Evolutionary conservation across 2,329 filamentous ascomycete genomes (phyloP), one percentile per base, ranked within the genome.

Genomic region (Claviceps arundinis): DNA sequence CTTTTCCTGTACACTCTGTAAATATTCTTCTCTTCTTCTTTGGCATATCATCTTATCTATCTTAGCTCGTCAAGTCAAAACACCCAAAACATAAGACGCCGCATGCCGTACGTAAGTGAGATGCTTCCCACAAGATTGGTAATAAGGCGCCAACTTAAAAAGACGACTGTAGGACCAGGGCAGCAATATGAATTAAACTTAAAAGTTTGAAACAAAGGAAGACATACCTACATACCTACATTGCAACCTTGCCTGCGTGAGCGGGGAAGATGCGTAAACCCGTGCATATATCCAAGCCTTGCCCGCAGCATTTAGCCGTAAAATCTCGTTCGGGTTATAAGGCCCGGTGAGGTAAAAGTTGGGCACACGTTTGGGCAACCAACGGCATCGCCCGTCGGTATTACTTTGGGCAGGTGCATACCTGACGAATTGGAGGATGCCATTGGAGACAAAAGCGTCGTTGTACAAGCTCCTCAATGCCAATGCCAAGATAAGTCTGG

Each of bases 211-310:
- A 34, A 34, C 9, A 34, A 5, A 37, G 5, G 9, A 22, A 16
- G 22, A 37, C 4, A 50, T 37, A n/a, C n/a, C n/a, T n/a, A n/a
- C n/a, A n/a, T n/a, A n/a, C n/a, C n/a, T n/a, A n/a, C 48, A 16
- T 45, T 48, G 45, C 30, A 34, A 4, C 30, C 30, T 44, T 30
- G 37, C 45, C 38, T 52, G 50, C 50, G 34, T 48, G n/a, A 16
- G 38, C 50, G 50, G 38, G 6, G 37, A 26, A 17, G 37, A 17
- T n/a, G 26, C 17, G 24, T 37, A 52, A 48, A 52, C 30, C 37
- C 46, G 26, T 48, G 50, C 50, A 52, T 34, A 48, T 43, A 41
- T 41, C 40, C 40, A 24, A 46, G 50, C 11, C 43, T 42, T 51
- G 44, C 16, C 38, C 6, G 38, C 14, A 41, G 38, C 38, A 41